Percentiles rank a stretch among this genome's conserved stretches.
Evolutionary conservation across 1,139 yeast genomes (phyloP).

Genomic region (Saccharomyces hybrid): DNA sequence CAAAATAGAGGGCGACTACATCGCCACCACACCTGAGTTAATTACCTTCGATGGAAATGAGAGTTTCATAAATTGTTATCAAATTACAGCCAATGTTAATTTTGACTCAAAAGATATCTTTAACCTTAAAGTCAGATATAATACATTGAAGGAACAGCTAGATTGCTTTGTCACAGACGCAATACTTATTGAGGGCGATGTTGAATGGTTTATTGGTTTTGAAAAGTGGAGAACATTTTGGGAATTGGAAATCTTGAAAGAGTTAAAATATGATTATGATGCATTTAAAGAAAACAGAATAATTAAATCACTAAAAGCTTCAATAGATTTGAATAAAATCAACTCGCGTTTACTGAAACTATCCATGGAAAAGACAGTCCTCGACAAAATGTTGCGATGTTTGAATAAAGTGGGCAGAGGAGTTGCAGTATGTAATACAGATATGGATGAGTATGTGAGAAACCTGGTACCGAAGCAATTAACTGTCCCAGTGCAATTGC

Average conservation of each 20-base stretch:
- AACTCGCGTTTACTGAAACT: slow-evolving; percentile 9
- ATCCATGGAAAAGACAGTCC: slow-evolving; percentile 11
- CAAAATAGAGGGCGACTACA: slow-evolving; percentile 17
- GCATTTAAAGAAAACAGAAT: slow-evolving; percentile 11
- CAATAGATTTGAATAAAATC: slow-evolving; percentile 7
- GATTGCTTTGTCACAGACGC: slow-evolving; percentile 25
- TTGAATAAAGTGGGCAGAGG: slow-evolving; percentile 14
- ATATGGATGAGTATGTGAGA: slow-evolving; percentile 15
- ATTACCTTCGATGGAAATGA: slow-evolving; percentile 17
- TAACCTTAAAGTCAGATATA: slow-evolving; percentile 18
- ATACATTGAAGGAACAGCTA: slow-evolving; percentile 23
- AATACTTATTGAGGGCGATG: slow-evolving; percentile 22
- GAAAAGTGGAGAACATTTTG: slow-evolving; percentile 23
- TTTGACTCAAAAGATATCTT: slow-evolving; percentile 20
- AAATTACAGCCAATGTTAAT: slow-evolving; percentile 10
- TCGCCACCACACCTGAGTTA: slow-evolving; percentile 14
- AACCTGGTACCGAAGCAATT: slow-evolving; percentile 15
- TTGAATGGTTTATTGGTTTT: slow-evolving; percentile 18
- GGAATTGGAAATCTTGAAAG: slow-evolving; percentile 17
- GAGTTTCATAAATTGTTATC: slow-evolving; percentile 24
- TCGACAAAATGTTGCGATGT: slow-evolving; percentile 14
- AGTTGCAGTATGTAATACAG: slow-evolving; percentile 15
- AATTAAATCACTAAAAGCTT: slow-evolving; percentile 7
- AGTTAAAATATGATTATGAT: slow-evolving; percentile 21
- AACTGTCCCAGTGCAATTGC: slow-evolving; percentile 25